Conservation (phyloP, 768 basidiomycete genomes). For the Scleroderma bovista region DNA sequence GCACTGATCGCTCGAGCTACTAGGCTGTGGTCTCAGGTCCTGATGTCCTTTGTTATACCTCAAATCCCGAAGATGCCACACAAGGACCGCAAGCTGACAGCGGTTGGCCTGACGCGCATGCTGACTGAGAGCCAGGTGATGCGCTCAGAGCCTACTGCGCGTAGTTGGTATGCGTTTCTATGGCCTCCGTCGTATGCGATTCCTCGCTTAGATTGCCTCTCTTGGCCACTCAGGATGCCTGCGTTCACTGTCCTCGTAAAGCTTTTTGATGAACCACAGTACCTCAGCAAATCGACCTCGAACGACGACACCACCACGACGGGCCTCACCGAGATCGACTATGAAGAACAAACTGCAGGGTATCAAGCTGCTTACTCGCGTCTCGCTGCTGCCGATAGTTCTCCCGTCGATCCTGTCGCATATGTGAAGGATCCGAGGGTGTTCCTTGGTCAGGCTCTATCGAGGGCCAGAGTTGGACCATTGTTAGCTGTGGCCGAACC, state of each 20-base stretch:
- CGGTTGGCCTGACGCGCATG: conserved; percentile 73
- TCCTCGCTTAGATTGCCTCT: not conserved
- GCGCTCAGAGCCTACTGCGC: conserved; percentile 55
- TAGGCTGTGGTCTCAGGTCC: conserved; percentile 76
- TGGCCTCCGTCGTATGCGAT: not conserved
- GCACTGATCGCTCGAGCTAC: not conserved
- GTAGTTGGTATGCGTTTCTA: conserved; percentile 52
- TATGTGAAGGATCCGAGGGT: conserved; percentile 53
- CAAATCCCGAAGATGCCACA: conserved; percentile 75
- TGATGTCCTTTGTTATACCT: conserved; percentile 71
- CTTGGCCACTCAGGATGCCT: conserved; percentile 48
- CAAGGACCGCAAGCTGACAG: conserved; percentile 82
- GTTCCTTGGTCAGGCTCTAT: conserved; percentile 43
- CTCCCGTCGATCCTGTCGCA: conserved; percentile 53
- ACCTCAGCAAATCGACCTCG: conserved; percentile 39
- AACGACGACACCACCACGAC: conserved; percentile 43
- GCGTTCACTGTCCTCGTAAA: conserved; percentile 66
- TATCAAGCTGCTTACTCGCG: conserved; percentile 95
- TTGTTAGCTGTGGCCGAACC: conserved; percentile 21
- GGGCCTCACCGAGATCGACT: conserved; percentile 74
- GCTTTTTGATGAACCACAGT: conserved; percentile 74
- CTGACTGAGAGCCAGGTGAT: conserved; percentile 71
- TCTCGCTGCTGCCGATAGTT: conserved; percentile 72
- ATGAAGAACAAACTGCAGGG: conserved; percentile 83
- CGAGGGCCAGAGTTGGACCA: conserved; percentile 11